Percentiles rank a stretch among this genome's conserved stretches.
These are phyloP conservation scores for Fraxinus baroniana DNA, from an alignment of 305 asterid species.

Conservation along the genomic window DNA sequence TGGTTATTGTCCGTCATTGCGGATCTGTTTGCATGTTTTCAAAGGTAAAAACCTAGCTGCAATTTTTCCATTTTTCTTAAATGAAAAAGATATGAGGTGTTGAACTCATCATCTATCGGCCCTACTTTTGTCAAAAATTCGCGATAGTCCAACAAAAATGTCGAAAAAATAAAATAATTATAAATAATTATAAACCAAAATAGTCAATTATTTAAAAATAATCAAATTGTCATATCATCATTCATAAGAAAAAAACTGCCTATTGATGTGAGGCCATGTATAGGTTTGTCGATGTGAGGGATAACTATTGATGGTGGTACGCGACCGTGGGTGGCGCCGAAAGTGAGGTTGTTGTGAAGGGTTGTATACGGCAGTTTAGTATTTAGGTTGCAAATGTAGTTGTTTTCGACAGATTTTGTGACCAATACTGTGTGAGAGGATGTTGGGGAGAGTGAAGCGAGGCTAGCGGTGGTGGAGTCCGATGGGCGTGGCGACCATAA, in stretches of 20 bases:
- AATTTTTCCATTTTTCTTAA: not conserved
- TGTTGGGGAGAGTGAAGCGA: no score
- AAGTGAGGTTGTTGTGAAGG: no score
- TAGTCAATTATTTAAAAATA: not conserved
- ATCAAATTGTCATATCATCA: not conserved
- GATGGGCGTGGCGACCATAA: no score
- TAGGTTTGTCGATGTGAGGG: no score
- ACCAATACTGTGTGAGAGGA: no score
- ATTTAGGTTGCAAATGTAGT: no score
- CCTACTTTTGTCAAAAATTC: not conserved
- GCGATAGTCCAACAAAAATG: not conserved
- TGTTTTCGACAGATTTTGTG: no score
- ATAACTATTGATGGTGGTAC: no score
- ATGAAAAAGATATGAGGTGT: not conserved
- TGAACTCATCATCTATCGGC: slow-evolving; percentile 7
- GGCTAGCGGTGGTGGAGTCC: no score
- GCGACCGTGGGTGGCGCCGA: no score
- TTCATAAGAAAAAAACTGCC: not conserved
- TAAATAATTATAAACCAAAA: not conserved
- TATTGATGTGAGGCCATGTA: no score
- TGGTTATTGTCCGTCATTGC: not conserved
- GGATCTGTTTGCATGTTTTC: not conserved
- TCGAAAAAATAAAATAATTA: not conserved
- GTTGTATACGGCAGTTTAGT: no score
- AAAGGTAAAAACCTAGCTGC: not conserved